Evolutionary conservation across 78 protist species (phyloP), one percentile per base, ranked within the genome.

Genomic region (Dictyostelium purpureum): DNA sequence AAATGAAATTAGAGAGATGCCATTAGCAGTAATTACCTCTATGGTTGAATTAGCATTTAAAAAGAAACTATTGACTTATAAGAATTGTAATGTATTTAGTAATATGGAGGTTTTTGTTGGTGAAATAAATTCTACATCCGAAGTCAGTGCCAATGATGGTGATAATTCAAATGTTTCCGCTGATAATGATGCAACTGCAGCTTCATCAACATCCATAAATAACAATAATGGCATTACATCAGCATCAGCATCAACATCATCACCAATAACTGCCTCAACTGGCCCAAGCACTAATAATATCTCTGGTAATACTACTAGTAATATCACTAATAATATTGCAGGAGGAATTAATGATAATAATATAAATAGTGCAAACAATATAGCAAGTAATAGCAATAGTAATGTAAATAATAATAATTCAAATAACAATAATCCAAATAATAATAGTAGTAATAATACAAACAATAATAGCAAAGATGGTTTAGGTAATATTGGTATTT

Each of bases 21-120:
- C 92, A 5, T 35, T 85, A 12, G 92, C 92, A 0, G 82, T 85
- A 6, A 73, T 85, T 35, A 85, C 92, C 0, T 85, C 92, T 21
- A 85, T 85, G 92, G 92, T 85, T 6, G 92, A 85, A 47, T 40
- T 85, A 19, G 43, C 92, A 43, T 74, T 85, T 14, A 85, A 85
- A 42, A 70, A 69, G 21, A 85, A 61, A 37, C 19, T 85, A 56
- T 24, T 85, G 11, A 57, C 65, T 42, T 85, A 85, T n/a, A 85
- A 73, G 47, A 85, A 73, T 24, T 85, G 75, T 11, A 85, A 85
- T 61, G 92, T 82, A 16, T 82, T 16, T 49, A 70, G 81, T 42
- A 67, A 82, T 43, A 45, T 82, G 26, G 76, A 78, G 2, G 52
- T 40, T 49, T 14, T 49, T 49, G 54, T 14, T 49, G 54, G 54